Evolutionary conservation across 257 asterid species (phyloP).

Genomic region (Ilex aquifolium): DNA sequence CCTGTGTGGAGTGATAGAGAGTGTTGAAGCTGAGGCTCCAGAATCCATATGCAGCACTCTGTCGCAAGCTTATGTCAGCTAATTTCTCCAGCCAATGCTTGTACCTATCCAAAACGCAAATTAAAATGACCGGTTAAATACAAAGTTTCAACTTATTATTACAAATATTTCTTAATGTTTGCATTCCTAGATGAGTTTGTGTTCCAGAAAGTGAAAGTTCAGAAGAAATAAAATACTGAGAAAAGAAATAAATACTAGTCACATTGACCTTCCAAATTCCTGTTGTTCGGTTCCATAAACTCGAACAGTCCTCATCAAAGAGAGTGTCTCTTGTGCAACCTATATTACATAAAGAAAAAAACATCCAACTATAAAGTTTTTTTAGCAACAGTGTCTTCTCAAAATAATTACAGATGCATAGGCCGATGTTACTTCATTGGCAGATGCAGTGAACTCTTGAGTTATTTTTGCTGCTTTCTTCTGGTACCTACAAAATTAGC

Average conservation of each 20-base stretch:
- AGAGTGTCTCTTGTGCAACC: conserved; percentile 96
- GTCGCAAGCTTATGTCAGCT: conserved; percentile 78
- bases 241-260: neutral
- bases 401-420: conserved; percentile 8
- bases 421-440: conserved; percentile 64
- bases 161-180: no score
- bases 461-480: conserved; percentile 83
- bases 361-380: conserved; percentile 6
- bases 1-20: conserved; percentile 92
- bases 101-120: conserved; percentile 32
- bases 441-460: conserved; percentile 91
- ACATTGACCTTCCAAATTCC: conserved; percentile 67
- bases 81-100: conserved; percentile 67
- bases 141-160: no score
- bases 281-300: conserved; percentile 89
- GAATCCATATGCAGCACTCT: conserved; percentile 94
- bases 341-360: conserved; percentile 21
- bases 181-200: neutral
- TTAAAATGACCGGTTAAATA: no score
- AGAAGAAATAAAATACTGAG: no score
- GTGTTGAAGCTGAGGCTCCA: conserved; percentile 91
- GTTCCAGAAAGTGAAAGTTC: neutral
- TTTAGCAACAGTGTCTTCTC: neutral
- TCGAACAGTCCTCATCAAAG: conserved; percentile 93
- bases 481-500: conserved; percentile 24